Conservation (phyloP, 2,329 filamentous ascomycete genomes). For the Graphilbum fragrans region DNA sequence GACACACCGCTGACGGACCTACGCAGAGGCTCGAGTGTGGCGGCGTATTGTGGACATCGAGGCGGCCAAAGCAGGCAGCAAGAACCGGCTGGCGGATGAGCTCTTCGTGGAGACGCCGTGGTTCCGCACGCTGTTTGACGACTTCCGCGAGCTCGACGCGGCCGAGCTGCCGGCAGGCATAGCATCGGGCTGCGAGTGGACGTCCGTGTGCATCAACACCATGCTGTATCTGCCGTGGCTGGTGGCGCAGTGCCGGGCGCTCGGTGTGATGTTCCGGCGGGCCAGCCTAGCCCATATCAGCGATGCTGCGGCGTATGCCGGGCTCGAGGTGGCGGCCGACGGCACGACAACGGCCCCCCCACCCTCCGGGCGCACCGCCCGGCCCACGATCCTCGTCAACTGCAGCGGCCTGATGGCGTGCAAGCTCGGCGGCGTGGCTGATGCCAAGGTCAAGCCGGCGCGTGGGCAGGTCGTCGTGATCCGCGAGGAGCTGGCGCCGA, state of each 20-base stretch:
- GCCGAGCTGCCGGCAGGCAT: conserved; percentile 49
- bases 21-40: conserved; percentile 33
- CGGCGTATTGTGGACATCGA: conserved; percentile 51
- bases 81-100: conserved; percentile 47
- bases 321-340: conserved; percentile 13
- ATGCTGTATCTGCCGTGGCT: conserved; percentile 82
- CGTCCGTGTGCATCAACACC: conserved; percentile 84
- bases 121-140: conserved; percentile 59
- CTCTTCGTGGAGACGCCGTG: conserved; percentile 58
- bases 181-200: conserved; percentile 65
- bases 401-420: conserved; percentile 69
- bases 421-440: conserved; percentile 70
- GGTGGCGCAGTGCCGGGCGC: conserved; percentile 62
- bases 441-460: conserved; percentile 59
- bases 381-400: conserved; percentile 59
- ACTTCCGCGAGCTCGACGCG: conserved; percentile 51
- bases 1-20: neutral
- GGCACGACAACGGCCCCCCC: conserved; percentile 26
- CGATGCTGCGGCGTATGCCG: conserved; percentile 51
- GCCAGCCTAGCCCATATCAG: conserved; percentile 55
- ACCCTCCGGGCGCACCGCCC: conserved; percentile 40
- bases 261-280: conserved; percentile 57
- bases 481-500: conserved; percentile 60
- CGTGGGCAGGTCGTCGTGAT: conserved; percentile 79
- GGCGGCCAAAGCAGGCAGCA: conserved; percentile 9